phyloP scores from a whole-genome alignment of 306 rosid species.

The Fragaria vesca region DNA sequence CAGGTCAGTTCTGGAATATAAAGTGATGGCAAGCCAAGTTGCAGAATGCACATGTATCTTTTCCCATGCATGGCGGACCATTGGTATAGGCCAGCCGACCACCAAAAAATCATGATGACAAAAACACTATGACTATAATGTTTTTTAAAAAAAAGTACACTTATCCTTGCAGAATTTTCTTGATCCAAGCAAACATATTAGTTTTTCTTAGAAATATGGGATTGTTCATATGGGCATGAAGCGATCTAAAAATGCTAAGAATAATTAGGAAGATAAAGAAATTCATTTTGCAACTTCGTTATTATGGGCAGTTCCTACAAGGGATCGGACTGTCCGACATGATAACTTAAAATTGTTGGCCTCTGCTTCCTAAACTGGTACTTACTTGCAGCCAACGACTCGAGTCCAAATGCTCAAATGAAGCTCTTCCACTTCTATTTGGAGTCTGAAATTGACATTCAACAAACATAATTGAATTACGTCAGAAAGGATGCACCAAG shows the following conservation, averaged over 20 bases:
- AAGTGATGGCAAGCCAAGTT: neutral
- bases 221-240: neutral
- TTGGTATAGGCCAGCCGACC: neutral
- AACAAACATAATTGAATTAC: slow-evolving; percentile 16
- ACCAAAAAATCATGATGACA: neutral
- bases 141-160: neutral
- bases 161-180: neutral
- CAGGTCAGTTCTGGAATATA: neutral
- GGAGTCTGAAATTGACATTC: slow-evolving; percentile 55
- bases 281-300: neutral
- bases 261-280: neutral
- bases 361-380: slow-evolving; percentile 11
- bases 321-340: neutral
- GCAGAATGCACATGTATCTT: neutral
- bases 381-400: slow-evolving; percentile 99
- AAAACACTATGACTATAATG: neutral
- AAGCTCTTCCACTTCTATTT: slow-evolving; percentile 77
- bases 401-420: slow-evolving; percentile 77
- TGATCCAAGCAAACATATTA: neutral
- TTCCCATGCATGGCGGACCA: neutral
- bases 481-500: neutral
- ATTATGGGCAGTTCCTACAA: neutral
- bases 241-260: neutral
- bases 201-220: neutral
- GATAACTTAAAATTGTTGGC: neutral